Evolutionary conservation across 176 grass and related monocot species (phyloP).

Genomic region (Avena eriantha): DNA sequence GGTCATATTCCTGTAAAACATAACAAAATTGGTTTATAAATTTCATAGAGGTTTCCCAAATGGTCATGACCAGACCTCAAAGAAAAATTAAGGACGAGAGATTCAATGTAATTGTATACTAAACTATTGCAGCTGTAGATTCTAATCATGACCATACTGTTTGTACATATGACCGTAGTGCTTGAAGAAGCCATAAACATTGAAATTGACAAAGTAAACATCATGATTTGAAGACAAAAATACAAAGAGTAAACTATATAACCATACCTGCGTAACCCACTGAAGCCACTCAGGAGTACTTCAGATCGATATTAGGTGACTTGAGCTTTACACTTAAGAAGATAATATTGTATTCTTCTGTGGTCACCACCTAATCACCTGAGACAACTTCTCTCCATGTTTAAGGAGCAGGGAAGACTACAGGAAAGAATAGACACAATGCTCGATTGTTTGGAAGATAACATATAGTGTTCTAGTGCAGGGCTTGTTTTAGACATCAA

Average conservation of each 20-base stretch:
- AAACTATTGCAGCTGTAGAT: background rate
- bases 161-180: background rate
- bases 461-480: too few relatives aligned
- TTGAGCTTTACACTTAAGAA: background rate
- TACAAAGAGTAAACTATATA: background rate
- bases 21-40: background rate
- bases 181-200: background rate
- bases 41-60: background rate
- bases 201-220: background rate
- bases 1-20: background rate
- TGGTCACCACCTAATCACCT: background rate
- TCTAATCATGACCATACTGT: background rate
- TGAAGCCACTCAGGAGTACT: slow-evolving; percentile 1
- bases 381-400: too few relatives aligned
- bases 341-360: background rate
- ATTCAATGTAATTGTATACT: background rate
- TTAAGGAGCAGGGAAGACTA: too few relatives aligned
- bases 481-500: too few relatives aligned
- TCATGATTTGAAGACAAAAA: background rate
- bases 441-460: too few relatives aligned
- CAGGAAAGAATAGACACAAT: too few relatives aligned
- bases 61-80: background rate
- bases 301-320: background rate
- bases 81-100: background rate
- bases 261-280: background rate